Conservation (phyloP, 1,139 yeast genomes). For the Candida tunisiensis region DNA sequence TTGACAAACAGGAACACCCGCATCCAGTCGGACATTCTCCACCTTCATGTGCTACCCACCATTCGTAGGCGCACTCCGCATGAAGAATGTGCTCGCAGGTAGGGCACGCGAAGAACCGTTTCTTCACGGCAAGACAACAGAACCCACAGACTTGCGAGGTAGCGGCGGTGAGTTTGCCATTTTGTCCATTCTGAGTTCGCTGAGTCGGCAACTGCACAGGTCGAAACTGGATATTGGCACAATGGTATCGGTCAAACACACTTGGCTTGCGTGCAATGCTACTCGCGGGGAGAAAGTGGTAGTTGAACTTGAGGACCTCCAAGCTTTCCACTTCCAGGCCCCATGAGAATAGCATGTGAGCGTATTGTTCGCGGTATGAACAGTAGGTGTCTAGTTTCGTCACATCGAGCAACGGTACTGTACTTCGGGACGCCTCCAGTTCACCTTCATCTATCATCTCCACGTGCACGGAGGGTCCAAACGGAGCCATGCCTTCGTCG, state of each 20-base stretch:
- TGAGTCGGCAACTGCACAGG: constrained; percentile 1
- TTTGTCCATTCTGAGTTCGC: not conserved
- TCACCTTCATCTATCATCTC: too few relatives aligned
- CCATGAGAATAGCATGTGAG: constrained; percentile 71
- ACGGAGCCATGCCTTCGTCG: too few relatives aligned
- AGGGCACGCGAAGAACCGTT: constrained; percentile 51
- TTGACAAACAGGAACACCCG: constrained; percentile 62
- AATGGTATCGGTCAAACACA: constrained; percentile 6
- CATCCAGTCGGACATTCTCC: constrained; percentile 79
- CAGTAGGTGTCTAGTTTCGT: not conserved
- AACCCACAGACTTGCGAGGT: constrained; percentile 26
- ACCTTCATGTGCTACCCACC: constrained; percentile 49
- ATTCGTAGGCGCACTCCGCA: constrained; percentile 56
- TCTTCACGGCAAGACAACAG: constrained; percentile 45
- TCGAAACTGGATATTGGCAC: constrained; percentile 10
- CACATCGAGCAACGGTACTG: not conserved
- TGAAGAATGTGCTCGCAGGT: constrained; percentile 70
- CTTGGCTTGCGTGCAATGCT: constrained; percentile 1
- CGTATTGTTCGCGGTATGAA: constrained; percentile 54
- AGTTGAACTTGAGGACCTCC: constrained; percentile 63
- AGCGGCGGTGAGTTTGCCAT: not conserved
- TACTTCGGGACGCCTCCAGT: too few relatives aligned
- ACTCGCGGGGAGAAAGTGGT: constrained; percentile 18
- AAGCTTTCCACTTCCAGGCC: constrained; percentile 63
- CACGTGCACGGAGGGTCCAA: too few relatives aligned